These are phyloP conservation scores for Phytomonas francai DNA, from an alignment of 208 protist species.

Conservation along the genomic window DNA sequence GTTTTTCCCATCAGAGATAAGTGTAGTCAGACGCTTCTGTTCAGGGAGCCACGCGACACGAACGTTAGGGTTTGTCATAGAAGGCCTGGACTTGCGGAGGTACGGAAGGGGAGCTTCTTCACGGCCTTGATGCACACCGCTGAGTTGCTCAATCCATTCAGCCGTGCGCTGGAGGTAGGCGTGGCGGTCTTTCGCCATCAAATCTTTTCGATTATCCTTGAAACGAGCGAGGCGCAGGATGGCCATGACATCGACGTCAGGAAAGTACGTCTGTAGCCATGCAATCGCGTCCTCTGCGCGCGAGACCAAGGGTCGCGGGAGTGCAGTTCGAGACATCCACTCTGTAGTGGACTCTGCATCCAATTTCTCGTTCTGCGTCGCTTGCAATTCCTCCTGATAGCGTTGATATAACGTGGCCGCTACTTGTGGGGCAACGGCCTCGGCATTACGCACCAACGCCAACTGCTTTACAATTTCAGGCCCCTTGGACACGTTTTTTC, in stretches of 20 bases:
- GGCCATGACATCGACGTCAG: conserved; percentile 53
- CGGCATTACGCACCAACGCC: conserved; percentile 45
- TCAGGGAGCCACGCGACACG: conserved; percentile 71
- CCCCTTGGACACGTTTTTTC: conserved; percentile 41
- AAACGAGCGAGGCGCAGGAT: conserved; percentile 78
- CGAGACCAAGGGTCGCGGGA: too few species aligned
- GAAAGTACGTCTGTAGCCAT: conserved; percentile 52
- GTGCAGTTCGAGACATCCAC: too few species aligned
- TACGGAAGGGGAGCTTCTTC: conserved; percentile 78
- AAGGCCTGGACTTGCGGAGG: conserved; percentile 69
- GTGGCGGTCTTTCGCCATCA: conserved; percentile 65
- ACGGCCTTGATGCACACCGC: conserved; percentile 26
- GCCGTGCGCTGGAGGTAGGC: conserved; percentile 58
- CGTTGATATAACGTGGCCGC: conserved; percentile 51
- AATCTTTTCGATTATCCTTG: conserved; percentile 32
- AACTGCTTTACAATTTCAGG: conserved; percentile 25
- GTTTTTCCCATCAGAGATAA: conserved; percentile 71
- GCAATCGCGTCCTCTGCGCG: conserved; percentile 18
- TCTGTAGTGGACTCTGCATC: too few species aligned
- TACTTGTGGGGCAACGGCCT: conserved; percentile 59
- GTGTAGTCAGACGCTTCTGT: conserved; percentile 26
- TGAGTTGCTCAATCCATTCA: conserved; percentile 74
- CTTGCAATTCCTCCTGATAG: conserved; percentile 24
- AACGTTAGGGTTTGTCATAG: conserved; percentile 62
- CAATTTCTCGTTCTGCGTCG: background rate